Conservation (phyloP, 163 green algal species). For the Trebouxiophyceae sp. region DNA sequence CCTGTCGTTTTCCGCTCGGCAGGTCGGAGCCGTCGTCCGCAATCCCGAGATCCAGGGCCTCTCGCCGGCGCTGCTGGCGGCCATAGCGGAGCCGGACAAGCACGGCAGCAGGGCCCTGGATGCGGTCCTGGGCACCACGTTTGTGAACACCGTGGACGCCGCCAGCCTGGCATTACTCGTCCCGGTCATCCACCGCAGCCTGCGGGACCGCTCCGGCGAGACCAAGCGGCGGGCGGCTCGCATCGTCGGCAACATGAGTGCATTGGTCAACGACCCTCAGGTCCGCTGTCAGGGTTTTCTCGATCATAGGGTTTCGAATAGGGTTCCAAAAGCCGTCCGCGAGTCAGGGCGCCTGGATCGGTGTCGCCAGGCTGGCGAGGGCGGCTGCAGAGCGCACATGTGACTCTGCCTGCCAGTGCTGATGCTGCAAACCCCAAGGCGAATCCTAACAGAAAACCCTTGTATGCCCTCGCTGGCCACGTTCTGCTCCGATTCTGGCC, state of each 20-base stretch:
- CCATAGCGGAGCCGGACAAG: constrained; percentile 78
- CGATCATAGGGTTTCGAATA: no score
- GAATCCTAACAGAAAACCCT: no score
- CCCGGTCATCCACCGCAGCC: constrained; percentile 82
- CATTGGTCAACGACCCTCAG: constrained; percentile 84
- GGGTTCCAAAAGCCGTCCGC: no score
- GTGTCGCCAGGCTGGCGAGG: no score
- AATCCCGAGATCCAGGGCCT: constrained; percentile 89
- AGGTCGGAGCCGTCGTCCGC: constrained; percentile 85
- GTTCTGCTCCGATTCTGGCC: no score
- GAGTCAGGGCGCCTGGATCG: no score
- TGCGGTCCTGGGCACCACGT: constrained; percentile 82
- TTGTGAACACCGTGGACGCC: constrained; percentile 95
- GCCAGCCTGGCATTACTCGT: constrained; percentile 89
- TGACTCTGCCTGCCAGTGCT: no score
- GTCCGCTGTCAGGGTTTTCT: no score
- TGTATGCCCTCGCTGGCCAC: no score
- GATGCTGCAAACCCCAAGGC: no score
- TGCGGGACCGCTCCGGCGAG: constrained; percentile 83
- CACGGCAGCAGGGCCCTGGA: constrained; percentile 78
- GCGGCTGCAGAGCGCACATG: no score
- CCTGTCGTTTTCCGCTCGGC: constrained; percentile 2
- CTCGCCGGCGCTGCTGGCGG: constrained; percentile 71
- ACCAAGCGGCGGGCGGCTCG: constrained; percentile 88
- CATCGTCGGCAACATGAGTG: constrained; percentile 92